Conservation (phyloP, 192 early-diverging fungal genomes). For the Kickxella alabastrina region DNA sequence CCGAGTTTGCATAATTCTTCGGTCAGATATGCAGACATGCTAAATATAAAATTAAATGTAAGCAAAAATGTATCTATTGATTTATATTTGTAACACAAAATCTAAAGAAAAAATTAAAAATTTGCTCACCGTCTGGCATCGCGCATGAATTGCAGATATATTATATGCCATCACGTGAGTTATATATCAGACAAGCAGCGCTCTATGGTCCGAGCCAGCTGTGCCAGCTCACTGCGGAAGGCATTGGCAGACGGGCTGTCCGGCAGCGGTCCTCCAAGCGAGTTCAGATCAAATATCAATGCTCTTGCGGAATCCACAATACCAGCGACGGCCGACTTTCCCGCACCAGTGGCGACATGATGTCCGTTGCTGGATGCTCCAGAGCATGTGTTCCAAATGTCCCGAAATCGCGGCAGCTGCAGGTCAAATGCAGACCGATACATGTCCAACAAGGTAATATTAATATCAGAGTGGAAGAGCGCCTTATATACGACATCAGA, state of each 20-base stretch:
- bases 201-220: constrained; percentile 9
- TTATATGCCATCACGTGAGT: constrained; percentile 1
- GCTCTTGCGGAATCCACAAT: background rate
- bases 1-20: constrained; percentile 19
- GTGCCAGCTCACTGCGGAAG: constrained; percentile 8
- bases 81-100: too few relatives aligned
- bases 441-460: too few relatives aligned
- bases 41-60: background rate
- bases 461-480: too few relatives aligned
- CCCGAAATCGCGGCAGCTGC: background rate
- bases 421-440: background rate
- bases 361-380: too few relatives aligned
- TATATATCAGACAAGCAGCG: constrained; percentile 4
- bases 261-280: background rate
- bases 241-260: background rate
- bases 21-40: constrained; percentile 24
- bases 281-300: background rate
- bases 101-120: background rate
- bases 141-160: background rate
- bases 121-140: background rate
- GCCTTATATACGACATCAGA: constrained; percentile 19
- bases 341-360: too few relatives aligned
- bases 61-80: too few relatives aligned
- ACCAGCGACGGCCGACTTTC: background rate
- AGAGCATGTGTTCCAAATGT: background rate